phyloP scores from a whole-genome alignment of 345 rosid species.

The Sisymbrium altissimum region DNA sequence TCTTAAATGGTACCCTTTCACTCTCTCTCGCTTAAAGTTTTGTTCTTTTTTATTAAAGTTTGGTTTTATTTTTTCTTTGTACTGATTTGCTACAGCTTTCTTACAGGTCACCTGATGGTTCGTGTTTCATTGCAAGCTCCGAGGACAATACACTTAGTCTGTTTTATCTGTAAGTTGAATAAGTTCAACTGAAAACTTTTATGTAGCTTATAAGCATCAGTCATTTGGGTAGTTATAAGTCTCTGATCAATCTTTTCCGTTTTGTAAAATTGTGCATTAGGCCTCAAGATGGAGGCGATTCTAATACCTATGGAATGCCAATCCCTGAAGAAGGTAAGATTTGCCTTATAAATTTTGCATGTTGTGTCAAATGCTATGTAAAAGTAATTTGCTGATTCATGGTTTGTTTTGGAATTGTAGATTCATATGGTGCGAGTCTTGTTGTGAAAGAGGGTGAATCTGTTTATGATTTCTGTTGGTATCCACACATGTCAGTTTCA shows the following conservation, averaged over 20 bases:
- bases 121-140: slow-evolving; percentile 71
- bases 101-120: slow-evolving; percentile 94
- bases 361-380: neutral
- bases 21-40: neutral
- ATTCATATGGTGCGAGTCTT: slow-evolving; percentile 65
- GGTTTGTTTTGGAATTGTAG: slow-evolving; percentile 36
- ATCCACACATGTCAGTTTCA: slow-evolving; percentile 86
- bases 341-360: neutral
- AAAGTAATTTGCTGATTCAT: neutral
- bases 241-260: neutral
- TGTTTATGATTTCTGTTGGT: slow-evolving; percentile 93
- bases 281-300: slow-evolving; percentile 35
- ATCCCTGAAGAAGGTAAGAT: slow-evolving; percentile 27
- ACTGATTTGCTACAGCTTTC: slow-evolving; percentile 11
- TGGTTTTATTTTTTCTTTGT: neutral
- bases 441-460: slow-evolving; percentile 84
- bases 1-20: slow-evolving; percentile 56
- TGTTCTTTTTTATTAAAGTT: neutral
- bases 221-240: neutral
- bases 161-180: slow-evolving; percentile 59
- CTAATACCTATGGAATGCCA: slow-evolving; percentile 20
- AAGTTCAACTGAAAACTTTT: neutral
- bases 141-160: slow-evolving; percentile 77
- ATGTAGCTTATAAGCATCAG: neutral
- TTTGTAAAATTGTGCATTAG: slow-evolving; percentile 7